Conservation (phyloP, 345 rosid species). For the Eucalyptus paniculata region DNA sequence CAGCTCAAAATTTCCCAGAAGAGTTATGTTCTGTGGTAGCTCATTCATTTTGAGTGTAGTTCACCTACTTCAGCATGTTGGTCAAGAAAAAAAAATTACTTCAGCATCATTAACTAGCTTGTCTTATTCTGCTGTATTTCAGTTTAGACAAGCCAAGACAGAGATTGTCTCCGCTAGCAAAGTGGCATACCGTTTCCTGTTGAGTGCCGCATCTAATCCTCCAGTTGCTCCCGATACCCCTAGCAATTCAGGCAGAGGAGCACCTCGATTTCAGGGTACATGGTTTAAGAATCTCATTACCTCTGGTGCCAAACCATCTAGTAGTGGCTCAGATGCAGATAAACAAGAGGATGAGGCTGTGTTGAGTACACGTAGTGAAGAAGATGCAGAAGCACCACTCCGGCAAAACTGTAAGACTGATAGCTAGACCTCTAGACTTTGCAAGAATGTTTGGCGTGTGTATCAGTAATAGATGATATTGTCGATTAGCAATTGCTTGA, state of each 20-base stretch:
- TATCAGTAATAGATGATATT: background rate
- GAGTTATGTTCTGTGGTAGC: background rate
- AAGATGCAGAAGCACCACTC: background rate
- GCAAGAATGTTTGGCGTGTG: background rate
- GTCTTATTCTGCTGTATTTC: constrained; percentile 5
- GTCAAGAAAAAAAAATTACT: background rate
- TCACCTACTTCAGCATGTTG: background rate
- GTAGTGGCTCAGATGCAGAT: constrained; percentile 19
- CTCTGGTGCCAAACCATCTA: constrained; percentile 54
- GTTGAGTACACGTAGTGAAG: constrained; percentile 7
- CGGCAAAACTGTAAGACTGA: constrained; percentile 2
- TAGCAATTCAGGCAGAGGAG: constrained; percentile 46
- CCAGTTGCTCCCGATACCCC: constrained; percentile 29
- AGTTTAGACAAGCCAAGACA: constrained; percentile 93
- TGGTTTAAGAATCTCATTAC: constrained; percentile 79
- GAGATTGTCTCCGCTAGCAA: constrained; percentile 93
- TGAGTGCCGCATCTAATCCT: constrained; percentile 36
- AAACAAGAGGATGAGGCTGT: constrained; percentile 15
- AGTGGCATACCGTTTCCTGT: constrained; percentile 85
- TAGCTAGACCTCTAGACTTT: background rate
- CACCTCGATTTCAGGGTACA: constrained; percentile 45
- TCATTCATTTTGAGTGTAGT: background rate
- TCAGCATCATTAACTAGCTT: background rate
- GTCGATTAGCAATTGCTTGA: background rate
- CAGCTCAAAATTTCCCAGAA: background rate